Base-by-base conservation (phyloP, 331 rosid genomes). In the Dryas integrifolia region DNA sequence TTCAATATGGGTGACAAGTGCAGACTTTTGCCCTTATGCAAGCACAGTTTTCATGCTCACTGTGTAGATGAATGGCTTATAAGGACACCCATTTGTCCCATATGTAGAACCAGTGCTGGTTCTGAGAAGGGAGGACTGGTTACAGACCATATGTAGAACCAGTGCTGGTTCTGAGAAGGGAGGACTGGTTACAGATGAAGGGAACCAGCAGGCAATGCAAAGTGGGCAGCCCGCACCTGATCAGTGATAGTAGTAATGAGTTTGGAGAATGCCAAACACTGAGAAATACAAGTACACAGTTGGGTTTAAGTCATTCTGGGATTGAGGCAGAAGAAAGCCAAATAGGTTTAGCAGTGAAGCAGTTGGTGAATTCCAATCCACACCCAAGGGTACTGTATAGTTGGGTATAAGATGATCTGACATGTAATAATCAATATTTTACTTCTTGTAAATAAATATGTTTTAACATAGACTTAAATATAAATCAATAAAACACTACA, bases 1-100 rank as follows among this genome's bases (percentile, higher is more conserved):
- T 82, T 86, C 56, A 77, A 40, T 72, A 75, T 75, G 9, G 91
- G 93, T 6, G 93, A 86, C 24, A 88, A 81, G 80, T 88, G 93
- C 70, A 85, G 93, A 52, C 49, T 81, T 64, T 80, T 88, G 70
- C 96, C 91, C 1, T 21, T 67, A 12, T 86, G 93, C 70, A 81
- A 78, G 41, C 93, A 90, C 76, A 85, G 84, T 69, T 88, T 90
- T 67, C 93, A 88, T 72, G 84, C 86, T 2, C 82, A 69, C 1
- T 88, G 93, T 65, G 87, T 90, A 4, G 96, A 88, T 9, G 76
- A 40, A 43, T 90, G 93, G 96, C 90, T 88, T 73, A 55, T 85
- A 11, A 66, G 55, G 76, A 76, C 78, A 11, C 82, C 90, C 51
- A 50, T 83, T 14, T 90, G 93, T 35, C 96, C 88, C 39, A 82